Evolutionary conservation across 768 basidiomycete genomes (phyloP).

Genomic region (Sporobolomyces phaffii): DNA sequence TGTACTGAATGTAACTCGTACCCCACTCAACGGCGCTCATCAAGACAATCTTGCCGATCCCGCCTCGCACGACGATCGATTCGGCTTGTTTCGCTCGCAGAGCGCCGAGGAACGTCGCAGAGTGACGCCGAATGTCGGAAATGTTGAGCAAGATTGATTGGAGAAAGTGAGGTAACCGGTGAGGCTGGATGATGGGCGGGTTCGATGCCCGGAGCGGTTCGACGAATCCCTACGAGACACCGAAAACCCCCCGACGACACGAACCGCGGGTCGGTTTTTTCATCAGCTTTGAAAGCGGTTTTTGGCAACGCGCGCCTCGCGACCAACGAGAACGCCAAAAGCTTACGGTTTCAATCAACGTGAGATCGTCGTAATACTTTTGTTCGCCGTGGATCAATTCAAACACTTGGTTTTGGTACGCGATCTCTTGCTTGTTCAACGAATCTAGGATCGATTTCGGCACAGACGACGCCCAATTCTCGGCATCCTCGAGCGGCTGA

Average conservation of each 20-base stretch:
- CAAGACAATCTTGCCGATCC: constrained; percentile 83
- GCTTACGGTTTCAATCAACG: constrained; percentile 66
- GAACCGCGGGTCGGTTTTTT: too few species aligned
- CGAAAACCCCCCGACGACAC: too few species aligned
- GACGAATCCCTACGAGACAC: constrained; percentile 77
- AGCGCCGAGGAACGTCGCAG: constrained; percentile 71
- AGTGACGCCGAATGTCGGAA: constrained; percentile 75
- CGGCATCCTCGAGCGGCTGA: constrained; percentile 44
- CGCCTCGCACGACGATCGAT: constrained; percentile 64
- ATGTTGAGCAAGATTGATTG: constrained; percentile 87
- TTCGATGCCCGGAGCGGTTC: constrained; percentile 64
- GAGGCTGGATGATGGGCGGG: constrained; percentile 63
- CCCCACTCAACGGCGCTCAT: constrained; percentile 81
- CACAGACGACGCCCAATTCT: constrained; percentile 74
- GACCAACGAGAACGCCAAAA: constrained; percentile 34
- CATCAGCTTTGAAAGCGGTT: too few species aligned
- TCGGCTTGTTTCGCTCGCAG: constrained; percentile 82
- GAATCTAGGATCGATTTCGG: constrained; percentile 64
- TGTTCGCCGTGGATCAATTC: constrained; percentile 83
- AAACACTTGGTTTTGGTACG: constrained; percentile 57
- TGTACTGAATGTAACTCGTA: constrained; percentile 72
- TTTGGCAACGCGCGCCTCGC: too few species aligned
- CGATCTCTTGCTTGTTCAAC: constrained; percentile 69
- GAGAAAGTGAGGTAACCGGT: constrained; percentile 69
- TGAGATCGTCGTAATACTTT: constrained; percentile 80